Percentiles rank a stretch among this genome's conserved stretches.
Evolutionary conservation across 2,329 filamentous ascomycete species (phyloP).

Genomic region (Amesomyces nigricolor): DNA sequence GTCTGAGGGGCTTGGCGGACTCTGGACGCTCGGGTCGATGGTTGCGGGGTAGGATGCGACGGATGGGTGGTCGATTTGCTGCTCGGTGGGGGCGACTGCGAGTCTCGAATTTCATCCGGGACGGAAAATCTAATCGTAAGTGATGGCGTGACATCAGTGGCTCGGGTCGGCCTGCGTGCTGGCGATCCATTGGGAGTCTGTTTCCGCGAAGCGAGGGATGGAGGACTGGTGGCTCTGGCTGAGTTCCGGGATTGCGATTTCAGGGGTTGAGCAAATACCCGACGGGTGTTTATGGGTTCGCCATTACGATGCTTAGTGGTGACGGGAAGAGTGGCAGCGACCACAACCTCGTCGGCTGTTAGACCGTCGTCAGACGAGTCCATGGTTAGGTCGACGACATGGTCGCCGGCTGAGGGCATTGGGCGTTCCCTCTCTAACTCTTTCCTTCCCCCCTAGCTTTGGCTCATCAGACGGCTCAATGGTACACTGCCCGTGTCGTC

Average conservation of each 20-base stretch:
- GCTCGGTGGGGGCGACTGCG: slow-evolving; percentile 16
- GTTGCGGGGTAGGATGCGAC: slow-evolving; percentile 16
- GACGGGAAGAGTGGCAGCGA: not conserved
- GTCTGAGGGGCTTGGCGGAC: slow-evolving; percentile 16
- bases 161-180: not conserved
- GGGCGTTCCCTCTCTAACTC: slow-evolving; percentile 3
- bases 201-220: not conserved
- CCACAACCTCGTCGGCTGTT: slow-evolving; percentile 12
- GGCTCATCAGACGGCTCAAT: not conserved
- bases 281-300: not conserved
- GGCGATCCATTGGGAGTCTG: slow-evolving; percentile 7
- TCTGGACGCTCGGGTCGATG: slow-evolving; percentile 2
- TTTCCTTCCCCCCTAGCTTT: not conserved
- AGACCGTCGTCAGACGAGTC: slow-evolving; percentile 10
- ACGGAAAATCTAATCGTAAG: slow-evolving; percentile 7
- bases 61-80: slow-evolving; percentile 1
- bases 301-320: not conserved
- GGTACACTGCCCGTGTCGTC: not conserved
- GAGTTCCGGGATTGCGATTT: not conserved
- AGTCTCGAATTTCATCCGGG: slow-evolving; percentile 15
- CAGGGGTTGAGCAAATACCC: not conserved
- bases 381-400: slow-evolving; percentile 18
- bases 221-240: slow-evolving; percentile 9
- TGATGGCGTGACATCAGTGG: slow-evolving; percentile 16
- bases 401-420: not conserved